Evolutionary conservation across 768 basidiomycete species (phyloP), one percentile per base, ranked within the genome.

Genomic region (Hygrophoropsis aurantiaca): DNA sequence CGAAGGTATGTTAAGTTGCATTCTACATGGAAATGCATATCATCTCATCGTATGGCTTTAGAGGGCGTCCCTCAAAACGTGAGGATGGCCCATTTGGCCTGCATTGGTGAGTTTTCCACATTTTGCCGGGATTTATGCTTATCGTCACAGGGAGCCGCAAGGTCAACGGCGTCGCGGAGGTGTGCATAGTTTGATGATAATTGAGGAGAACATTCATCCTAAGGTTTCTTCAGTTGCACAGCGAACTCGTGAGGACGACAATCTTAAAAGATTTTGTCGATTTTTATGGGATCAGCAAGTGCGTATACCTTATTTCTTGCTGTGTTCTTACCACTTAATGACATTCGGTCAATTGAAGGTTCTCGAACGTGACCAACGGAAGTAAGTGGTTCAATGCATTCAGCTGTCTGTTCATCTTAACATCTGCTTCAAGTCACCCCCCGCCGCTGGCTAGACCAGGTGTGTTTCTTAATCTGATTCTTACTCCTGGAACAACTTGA

Each of bases 91-190:
- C 85, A 88, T 67, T 73, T 99, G 20, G 97, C 97, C 15, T 87
- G 86, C 64, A 87, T 97, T 50, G 93, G 79, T 68, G 57, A 38
- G 54, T 64, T 7, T 2, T 35, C 50, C 44, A 58, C 34, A 5
- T 18, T 42, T 40, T 6, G 8, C 20, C 13, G 15, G 8, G 11
- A 5, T 13, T 13, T 18, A 9, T 8, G 30, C 27, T 44, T 25
- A 47, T 46, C 51, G 18, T 15, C 52, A 41, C 48, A 83, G 82
- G 83, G 23, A 88, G 85, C 59, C 80, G 85, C 56, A 89, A 85
- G 62, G 88, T 94, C 59, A 99, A 99, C 57, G 95, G 97, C 59
- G 97, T 98, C 11, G 95, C 97, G 9, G 95, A 94, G 73, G 82
- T 85, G 53, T 23, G 52, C 27, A 16, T 24, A 3, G 8, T 2